phyloP scores from a whole-genome alignment of 441 rosid genomes.

The Pelargonium fulgidum region DNA sequence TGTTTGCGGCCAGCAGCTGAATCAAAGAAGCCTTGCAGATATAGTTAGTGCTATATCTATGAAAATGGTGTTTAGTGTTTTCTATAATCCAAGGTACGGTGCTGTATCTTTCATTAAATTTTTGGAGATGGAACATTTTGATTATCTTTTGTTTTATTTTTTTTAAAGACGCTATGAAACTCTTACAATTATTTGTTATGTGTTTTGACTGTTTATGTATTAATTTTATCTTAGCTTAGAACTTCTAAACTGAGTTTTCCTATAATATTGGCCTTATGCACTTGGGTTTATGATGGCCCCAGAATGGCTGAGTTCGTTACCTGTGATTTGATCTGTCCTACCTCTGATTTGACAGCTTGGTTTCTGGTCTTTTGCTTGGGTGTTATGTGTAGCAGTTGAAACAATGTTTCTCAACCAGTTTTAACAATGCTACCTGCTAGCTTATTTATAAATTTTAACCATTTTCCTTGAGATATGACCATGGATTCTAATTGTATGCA shows the following conservation, averaged over 20 bases:
- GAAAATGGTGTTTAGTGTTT: slow-evolving; percentile 57
- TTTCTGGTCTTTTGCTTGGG: neutral
- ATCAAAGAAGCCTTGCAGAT: slow-evolving; percentile 41
- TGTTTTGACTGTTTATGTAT: neutral
- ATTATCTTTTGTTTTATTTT: neutral
- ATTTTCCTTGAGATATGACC: too few relatives aligned
- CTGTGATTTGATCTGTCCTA: neutral
- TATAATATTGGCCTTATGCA: neutral
- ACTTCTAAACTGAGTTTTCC: neutral
- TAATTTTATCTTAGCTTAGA: neutral
- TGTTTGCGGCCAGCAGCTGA: slow-evolving; percentile 43
- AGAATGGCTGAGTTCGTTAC: too few relatives aligned
- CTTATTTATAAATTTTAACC: too few relatives aligned
- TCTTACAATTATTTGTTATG: neutral
- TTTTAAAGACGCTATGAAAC: too few relatives aligned
- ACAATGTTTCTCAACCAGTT: too few relatives aligned
- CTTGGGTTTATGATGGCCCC: neutral
- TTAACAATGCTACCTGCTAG: too few relatives aligned
- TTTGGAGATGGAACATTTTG: neutral
- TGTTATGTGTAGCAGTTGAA: too few relatives aligned
- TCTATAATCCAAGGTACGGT: slow-evolving; percentile 80
- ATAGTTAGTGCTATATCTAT: slow-evolving; percentile 65
- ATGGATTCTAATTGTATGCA: too few relatives aligned
- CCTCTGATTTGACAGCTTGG: neutral
- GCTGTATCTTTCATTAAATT: neutral